These are phyloP conservation scores for Crataegus laevigata DNA, from an alignment of 306 rosid species.

Conservation along the genomic window DNA sequence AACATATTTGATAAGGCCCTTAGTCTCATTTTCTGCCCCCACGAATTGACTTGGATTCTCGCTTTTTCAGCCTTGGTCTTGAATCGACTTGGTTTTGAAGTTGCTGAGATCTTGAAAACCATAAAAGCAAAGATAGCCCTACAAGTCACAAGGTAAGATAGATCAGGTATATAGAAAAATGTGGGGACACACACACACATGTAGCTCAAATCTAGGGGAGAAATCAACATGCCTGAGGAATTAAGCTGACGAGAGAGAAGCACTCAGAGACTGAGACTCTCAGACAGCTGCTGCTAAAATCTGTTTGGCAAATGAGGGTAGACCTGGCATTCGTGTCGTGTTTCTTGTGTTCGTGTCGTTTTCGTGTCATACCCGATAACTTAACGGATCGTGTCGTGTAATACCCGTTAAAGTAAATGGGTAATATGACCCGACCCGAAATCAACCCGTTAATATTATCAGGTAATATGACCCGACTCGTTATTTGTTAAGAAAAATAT, in stretches of 20 bases:
- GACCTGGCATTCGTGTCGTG: no score
- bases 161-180: not conserved
- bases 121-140: not conserved
- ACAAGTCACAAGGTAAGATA: not conserved
- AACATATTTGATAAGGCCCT: not conserved
- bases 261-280: not conserved
- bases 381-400: no score
- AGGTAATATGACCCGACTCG: no score
- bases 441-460: no score
- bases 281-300: not conserved
- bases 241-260: not conserved
- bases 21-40: slow-evolving; percentile 18
- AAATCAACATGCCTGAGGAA: not conserved
- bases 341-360: no score
- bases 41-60: slow-evolving; percentile 9
- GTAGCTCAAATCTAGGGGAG: not conserved
- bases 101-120: not conserved
- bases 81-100: not conserved
- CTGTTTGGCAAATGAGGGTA: not conserved
- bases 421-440: no score
- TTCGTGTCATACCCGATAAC: no score
- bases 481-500: no score
- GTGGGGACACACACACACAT: not conserved
- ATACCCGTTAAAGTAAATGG: no score
- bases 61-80: not conserved